Evolutionary conservation across 352 stramenopile species (phyloP).

Genomic region (Phytopythium chamaehyphon): DNA sequence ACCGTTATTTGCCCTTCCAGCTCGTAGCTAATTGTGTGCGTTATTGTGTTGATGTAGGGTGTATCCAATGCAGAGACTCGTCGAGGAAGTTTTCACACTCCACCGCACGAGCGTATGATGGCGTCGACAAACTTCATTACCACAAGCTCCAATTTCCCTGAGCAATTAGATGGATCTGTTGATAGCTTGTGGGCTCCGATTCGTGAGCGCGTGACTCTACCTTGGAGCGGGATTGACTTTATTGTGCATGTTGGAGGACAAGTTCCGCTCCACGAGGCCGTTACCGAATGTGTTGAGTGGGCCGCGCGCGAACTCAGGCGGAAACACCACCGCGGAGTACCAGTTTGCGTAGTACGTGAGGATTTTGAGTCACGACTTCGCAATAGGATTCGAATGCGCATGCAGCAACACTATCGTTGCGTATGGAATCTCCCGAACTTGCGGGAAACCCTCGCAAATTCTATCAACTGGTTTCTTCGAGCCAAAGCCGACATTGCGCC

Average conservation of each 20-base stretch:
- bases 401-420: conserved; percentile 69
- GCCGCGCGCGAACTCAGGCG: conserved; percentile 25
- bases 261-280: conserved; percentile 67
- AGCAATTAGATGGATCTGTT: conserved; percentile 46
- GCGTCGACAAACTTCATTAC: conserved; percentile 43
- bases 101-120: conserved; percentile 8
- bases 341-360: neutral
- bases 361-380: conserved; percentile 9
- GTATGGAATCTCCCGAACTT: conserved; percentile 66
- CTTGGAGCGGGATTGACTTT: conserved; percentile 71
- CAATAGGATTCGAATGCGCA: conserved; percentile 42
- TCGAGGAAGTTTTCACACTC: conserved; percentile 63
- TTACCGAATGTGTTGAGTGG: conserved; percentile 61
- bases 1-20: neutral
- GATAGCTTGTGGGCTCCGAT: conserved; percentile 63
- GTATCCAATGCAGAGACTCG: conserved; percentile 47
- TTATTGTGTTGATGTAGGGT: conserved; percentile 20
- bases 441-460: conserved; percentile 48
- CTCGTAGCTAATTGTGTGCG: neutral
- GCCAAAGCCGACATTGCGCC: conserved; percentile 56
- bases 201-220: conserved; percentile 34
- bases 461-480: conserved; percentile 66
- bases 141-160: conserved; percentile 67
- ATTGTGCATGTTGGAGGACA: conserved; percentile 70
- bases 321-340: neutral